Evolutionary conservation across 768 basidiomycete genomes (phyloP), one percentile per base, ranked within the genome.

Genomic region (Vararia minispora): DNA sequence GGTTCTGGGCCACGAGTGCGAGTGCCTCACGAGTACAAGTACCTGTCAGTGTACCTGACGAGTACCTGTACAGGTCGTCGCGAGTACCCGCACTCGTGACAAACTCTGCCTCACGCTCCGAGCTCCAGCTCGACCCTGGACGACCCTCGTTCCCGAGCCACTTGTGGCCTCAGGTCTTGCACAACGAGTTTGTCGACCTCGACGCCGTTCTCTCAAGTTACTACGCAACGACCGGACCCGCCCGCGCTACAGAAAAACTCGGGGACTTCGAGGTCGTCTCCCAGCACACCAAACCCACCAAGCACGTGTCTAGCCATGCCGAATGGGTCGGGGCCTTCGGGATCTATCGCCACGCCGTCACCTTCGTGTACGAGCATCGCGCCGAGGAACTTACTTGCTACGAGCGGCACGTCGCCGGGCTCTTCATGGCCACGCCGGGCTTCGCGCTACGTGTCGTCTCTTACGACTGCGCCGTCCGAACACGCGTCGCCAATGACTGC

Each of bases 381-480:
- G 8, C 23, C 3, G 13, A 32, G 0, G 55, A 63, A 31, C 53
- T 62, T n/a, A 2, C 23, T 3, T 35, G n/a, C 0, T 65, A 62
- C 26, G 39, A 36, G 0, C 36, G 50, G 3, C 46, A 55, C 27
- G 57, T 63, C 39, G 27, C 28, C 5, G 32, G 35, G 0, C 28
- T 54, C 6, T 61, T 63, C 46, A 18, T 35, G 12, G 21, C 49
- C 5, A 29, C 47, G 10, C 13, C 14, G 0, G 8, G 39, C 0
- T 35, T 26, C 12, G 57, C 56, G 28, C 5, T 5, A 2, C 14
- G 41, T 6, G 40, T 66, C 47, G 48, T 66, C 39, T 22, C 47
- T 4, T 59, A 47, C 38, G 62, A 68, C 42, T 42, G 46, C 14
- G 58, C 56, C 0, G 39, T 62, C 13, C 33, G 60, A 2, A 48